These are phyloP conservation scores for Onygenales sp. DNA, from an alignment of 2,329 filamentous ascomycete genomes.

Conservation along the genomic window DNA sequence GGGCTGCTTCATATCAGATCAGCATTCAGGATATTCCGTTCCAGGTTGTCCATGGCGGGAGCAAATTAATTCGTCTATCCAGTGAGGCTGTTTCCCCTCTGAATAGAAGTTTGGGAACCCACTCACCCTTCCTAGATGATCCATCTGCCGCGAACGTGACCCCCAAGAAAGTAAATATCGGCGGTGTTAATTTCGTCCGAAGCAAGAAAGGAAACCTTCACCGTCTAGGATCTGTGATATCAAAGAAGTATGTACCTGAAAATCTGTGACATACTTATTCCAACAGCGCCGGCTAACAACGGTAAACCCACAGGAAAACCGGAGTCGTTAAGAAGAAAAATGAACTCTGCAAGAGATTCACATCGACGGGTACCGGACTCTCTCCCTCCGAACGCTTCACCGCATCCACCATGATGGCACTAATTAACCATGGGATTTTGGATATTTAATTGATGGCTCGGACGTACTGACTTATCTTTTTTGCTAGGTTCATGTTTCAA, in stretches of 20 bases:
- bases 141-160: conserved; percentile 55
- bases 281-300: not conserved
- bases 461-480: conserved; percentile 16
- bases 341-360: conserved; percentile 61
- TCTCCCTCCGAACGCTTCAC: conserved; percentile 16
- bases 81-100: conserved; percentile 44
- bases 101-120: conserved; percentile 26
- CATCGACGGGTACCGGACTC: conserved; percentile 43
- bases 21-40: conserved; percentile 65
- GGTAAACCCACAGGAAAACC: conserved; percentile 22
- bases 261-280: not conserved
- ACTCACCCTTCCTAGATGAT: conserved; percentile 42
- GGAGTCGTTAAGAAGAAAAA: conserved; percentile 57
- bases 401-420: conserved; percentile 6
- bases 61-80: conserved; percentile 66
- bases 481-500: conserved; percentile 71
- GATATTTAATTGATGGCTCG: conserved; percentile 4
- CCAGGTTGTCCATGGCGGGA: conserved; percentile 63
- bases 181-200: conserved; percentile 71
- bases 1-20: conserved; percentile 50
- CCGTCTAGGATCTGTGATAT: conserved; percentile 63
- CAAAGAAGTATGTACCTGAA: conserved; percentile 56
- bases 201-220: conserved; percentile 85
- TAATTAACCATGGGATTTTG: conserved; percentile 2
- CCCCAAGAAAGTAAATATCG: conserved; percentile 62